Conservation (phyloP, 176 grass and related monocot species). For the Paspalum notatum region DNA sequence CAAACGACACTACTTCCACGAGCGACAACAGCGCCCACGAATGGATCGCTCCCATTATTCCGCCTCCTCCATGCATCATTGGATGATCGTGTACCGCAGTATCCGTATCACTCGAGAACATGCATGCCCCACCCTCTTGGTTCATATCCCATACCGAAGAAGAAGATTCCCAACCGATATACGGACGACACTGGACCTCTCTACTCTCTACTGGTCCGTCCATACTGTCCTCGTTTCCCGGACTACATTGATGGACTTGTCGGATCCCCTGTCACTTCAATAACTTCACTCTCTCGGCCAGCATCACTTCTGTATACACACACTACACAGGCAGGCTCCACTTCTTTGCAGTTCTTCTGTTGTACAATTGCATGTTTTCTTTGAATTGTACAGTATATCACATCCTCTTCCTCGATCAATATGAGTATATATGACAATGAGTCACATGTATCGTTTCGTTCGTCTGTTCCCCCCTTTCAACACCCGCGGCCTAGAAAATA, state of each 20-base stretch:
- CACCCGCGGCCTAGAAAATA: constrained; percentile 11
- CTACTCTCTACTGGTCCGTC: neutral
- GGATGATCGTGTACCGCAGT: neutral
- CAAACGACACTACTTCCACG: too few species aligned
- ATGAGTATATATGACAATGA: neutral
- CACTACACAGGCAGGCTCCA: neutral
- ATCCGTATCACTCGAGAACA: neutral
- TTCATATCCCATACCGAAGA: neutral
- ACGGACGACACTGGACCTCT: neutral
- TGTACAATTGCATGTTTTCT: constrained; percentile 10
- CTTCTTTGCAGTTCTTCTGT: neutral
- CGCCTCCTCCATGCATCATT: neutral
- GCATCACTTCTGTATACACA: neutral
- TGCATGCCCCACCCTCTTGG: neutral
- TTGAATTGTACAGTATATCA: neutral
- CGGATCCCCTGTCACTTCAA: constrained; percentile 20
- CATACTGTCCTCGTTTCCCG: neutral
- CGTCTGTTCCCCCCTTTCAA: neutral
- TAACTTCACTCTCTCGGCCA: too few species aligned
- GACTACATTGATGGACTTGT: constrained; percentile 4
- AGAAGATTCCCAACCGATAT: neutral
- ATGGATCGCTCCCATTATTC: neutral
- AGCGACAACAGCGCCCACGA: neutral
- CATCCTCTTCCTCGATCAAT: too few species aligned
- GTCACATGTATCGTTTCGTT: neutral